Conservation (phyloP, 495 filamentous ascomycete genomes). For the Xylaria sp. region DNA sequence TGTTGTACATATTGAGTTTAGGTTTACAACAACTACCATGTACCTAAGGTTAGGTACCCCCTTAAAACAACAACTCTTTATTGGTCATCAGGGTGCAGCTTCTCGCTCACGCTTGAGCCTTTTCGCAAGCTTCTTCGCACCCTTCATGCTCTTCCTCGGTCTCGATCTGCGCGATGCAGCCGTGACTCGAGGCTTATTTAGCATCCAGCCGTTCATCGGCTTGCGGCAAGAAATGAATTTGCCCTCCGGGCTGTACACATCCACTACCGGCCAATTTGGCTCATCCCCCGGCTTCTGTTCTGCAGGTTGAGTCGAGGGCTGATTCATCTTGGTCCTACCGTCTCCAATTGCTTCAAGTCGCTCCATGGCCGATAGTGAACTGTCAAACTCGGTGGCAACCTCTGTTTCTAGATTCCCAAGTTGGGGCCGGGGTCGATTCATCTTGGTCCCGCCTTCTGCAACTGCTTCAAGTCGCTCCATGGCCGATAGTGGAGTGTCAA, state of each 20-base stretch:
- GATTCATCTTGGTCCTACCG: slow-evolving; percentile 30
- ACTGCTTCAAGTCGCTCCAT: slow-evolving; percentile 35
- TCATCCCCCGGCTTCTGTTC: slow-evolving; percentile 25
- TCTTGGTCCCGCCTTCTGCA: slow-evolving; percentile 30
- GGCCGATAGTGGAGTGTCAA: slow-evolving; percentile 27
- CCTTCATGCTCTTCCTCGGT: slow-evolving; percentile 66
- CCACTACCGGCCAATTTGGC: slow-evolving; percentile 69
- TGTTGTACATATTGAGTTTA: slow-evolving; percentile 4
- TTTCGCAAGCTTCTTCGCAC: slow-evolving; percentile 60
- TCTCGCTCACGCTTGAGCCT: slow-evolving; percentile 32
- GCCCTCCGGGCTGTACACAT: slow-evolving; percentile 85
- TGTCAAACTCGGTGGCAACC: slow-evolving; percentile 27
- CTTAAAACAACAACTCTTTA: too few relatives aligned
- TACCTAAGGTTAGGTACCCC: too few relatives aligned
- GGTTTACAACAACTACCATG: background rate
- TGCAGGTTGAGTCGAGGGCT: slow-evolving; percentile 16
- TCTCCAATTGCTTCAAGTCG: slow-evolving; percentile 32
- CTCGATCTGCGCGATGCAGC: slow-evolving; percentile 38
- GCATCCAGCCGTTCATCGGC: slow-evolving; percentile 77
- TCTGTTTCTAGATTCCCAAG: slow-evolving; percentile 8
- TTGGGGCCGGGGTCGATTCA: slow-evolving; percentile 22
- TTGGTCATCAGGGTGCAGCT: too few relatives aligned
- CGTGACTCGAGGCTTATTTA: slow-evolving; percentile 46
- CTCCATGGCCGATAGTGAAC: slow-evolving; percentile 31
- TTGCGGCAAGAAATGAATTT: slow-evolving; percentile 70